Conservation (phyloP, 106 monocot genomes). For the Dendrobium catenatum region DNA sequence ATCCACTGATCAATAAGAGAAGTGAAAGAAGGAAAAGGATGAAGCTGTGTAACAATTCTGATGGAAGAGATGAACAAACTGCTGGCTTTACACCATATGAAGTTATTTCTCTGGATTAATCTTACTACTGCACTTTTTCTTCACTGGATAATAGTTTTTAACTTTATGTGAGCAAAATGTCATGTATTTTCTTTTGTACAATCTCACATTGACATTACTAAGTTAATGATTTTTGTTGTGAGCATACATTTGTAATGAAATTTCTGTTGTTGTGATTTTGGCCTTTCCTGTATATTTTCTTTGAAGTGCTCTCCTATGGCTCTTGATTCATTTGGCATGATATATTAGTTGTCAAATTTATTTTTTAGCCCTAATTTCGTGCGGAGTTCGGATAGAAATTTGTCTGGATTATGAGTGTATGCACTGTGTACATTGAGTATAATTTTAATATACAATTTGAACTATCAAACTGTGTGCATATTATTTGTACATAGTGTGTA, state of each 20-base stretch:
- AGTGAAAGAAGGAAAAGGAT: conserved; percentile 38
- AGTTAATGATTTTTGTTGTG: background rate
- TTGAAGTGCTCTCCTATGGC: no score
- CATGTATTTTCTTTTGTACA: background rate
- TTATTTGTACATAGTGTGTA: no score
- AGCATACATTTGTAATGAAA: background rate
- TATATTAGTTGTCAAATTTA: no score
- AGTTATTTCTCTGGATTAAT: conserved; percentile 5
- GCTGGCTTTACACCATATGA: background rate
- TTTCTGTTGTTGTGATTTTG: background rate
- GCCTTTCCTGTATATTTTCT: background rate
- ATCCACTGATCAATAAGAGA: conserved; percentile 57
- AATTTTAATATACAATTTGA: no score
- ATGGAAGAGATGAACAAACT: background rate
- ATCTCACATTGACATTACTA: background rate
- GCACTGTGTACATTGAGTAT: no score
- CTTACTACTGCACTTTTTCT: background rate
- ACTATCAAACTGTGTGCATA: no score
- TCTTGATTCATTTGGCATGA: no score
- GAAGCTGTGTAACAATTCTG: conserved; percentile 11
- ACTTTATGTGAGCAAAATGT: background rate
- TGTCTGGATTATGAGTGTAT: no score
- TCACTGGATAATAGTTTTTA: background rate
- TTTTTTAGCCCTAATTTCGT: no score
- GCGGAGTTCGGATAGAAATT: no score